Percentiles rank a stretch among this genome's conserved stretches.
Conservation (phyloP, 305 asterid species). For the Fraxinus angustifolia region DNA sequence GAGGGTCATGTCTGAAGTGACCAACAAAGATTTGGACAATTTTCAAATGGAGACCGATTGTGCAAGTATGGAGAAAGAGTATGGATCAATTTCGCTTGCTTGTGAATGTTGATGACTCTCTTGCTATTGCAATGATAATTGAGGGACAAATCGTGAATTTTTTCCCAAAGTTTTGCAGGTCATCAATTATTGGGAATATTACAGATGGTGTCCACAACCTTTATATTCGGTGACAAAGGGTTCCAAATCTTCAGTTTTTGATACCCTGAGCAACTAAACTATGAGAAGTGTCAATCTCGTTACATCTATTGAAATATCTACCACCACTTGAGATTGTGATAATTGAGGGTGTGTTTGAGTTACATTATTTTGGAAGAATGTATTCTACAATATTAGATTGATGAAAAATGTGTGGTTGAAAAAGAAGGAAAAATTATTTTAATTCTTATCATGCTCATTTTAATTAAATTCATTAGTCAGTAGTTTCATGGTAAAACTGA, state of each 20-base stretch:
- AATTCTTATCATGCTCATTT: neutral
- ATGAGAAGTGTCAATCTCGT: neutral
- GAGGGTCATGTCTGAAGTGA: neutral
- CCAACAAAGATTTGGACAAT: neutral
- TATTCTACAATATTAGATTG: no score
- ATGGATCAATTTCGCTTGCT: neutral
- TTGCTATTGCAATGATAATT: neutral
- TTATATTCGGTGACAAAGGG: neutral
- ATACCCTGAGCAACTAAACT: neutral
- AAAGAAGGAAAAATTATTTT: no score
- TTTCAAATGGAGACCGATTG: neutral
- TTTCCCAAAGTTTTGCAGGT: neutral
- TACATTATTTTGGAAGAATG: no score
- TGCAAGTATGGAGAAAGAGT: neutral
- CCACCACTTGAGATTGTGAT: neutral
- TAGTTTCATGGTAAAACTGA: no score
- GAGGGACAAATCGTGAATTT: neutral
- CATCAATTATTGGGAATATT: neutral
- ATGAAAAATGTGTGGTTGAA: no score
- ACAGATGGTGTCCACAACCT: neutral
- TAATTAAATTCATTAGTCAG: no score
- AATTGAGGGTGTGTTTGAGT: neutral
- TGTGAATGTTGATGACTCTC: neutral
- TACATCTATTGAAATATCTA: neutral
- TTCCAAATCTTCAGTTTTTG: neutral